Evolutionary conservation across 73 alveolate genomes (phyloP).

Genomic region (Tetrahymena thermophila): DNA sequence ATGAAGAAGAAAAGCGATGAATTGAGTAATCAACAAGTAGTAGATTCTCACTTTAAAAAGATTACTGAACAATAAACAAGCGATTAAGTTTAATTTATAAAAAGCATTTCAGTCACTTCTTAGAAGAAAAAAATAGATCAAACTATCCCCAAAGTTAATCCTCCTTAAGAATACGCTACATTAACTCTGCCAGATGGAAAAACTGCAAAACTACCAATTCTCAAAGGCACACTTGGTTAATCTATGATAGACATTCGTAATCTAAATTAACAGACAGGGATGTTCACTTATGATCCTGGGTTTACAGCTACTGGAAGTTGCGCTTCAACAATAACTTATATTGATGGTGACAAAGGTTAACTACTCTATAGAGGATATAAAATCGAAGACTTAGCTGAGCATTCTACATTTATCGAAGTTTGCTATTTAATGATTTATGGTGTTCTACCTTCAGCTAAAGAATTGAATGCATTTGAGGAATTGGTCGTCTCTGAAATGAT

Average conservation of each 20-base stretch:
- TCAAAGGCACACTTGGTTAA: constrained; percentile 70
- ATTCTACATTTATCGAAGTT: constrained; percentile 70
- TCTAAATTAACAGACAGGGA: constrained; percentile 59
- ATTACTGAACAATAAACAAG: background rate
- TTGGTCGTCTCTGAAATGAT: constrained; percentile 68
- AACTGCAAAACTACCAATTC: constrained; percentile 54
- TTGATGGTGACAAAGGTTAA: constrained; percentile 82
- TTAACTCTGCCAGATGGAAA: constrained; percentile 67
- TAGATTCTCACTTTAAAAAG: background rate
- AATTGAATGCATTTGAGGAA: constrained; percentile 59
- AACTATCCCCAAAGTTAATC: constrained; percentile 16
- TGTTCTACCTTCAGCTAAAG: constrained; percentile 62
- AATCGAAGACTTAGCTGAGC: constrained; percentile 70
- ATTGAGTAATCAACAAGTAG: background rate
- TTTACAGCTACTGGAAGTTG: constrained; percentile 82
- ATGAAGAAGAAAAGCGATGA: background rate
- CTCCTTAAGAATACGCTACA: constrained; percentile 26
- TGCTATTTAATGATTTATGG: constrained; percentile 83
- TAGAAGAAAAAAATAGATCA: constrained; percentile 16
- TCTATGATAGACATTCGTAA: constrained; percentile 68
- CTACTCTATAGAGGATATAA: constrained; percentile 82
- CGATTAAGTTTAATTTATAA: background rate
- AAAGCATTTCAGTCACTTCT: constrained; percentile 3
- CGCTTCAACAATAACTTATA: constrained; percentile 70
- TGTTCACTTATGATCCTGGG: constrained; percentile 83